phyloP scores from a whole-genome alignment of 1,284 basidiomycete species.

The Ustanciosporium gigantosporum region DNA sequence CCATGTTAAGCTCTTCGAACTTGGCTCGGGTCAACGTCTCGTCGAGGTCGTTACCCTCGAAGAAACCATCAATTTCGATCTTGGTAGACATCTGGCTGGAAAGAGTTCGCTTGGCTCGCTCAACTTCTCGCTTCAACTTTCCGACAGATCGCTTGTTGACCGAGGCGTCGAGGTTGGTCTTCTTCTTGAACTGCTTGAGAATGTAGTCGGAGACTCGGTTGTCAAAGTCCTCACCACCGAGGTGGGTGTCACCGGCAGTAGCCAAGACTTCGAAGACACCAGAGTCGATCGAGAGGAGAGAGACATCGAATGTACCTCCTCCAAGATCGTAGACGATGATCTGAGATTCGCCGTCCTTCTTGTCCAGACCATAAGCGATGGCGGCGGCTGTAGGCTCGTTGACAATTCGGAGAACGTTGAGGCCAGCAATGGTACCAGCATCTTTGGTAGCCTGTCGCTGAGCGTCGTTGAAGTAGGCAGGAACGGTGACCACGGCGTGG shows the following conservation, averaged over 20 bases:
- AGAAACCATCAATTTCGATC: conserved; percentile 82
- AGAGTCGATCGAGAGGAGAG: conserved; percentile 91
- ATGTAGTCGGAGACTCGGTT: conserved; percentile 68
- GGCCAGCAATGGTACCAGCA: conserved; percentile 93
- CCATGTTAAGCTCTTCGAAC: conserved; percentile 98
- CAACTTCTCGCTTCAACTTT: conserved; percentile 96
- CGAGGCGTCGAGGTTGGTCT: conserved; percentile 70
- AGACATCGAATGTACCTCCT: conserved; percentile 98
- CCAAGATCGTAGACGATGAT: conserved; percentile 98
- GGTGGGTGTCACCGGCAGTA: conserved; percentile 96
- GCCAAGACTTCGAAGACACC: conserved; percentile 97
- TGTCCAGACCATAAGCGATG: conserved; percentile 97
- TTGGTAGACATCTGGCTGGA: conserved; percentile 75
- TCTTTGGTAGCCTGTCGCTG: conserved; percentile 99
- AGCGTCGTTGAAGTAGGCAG: conserved; percentile 90
- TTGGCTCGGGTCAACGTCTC: conserved; percentile 94
- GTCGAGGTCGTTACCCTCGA: conserved; percentile 92
- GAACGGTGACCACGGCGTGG: conserved; percentile 94
- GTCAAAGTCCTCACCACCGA: conserved; percentile 99
- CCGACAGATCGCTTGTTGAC: conserved; percentile 87
- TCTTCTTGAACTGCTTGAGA: conserved; percentile 62
- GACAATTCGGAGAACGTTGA: conserved; percentile 94
- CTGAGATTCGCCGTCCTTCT: conserved; percentile 85
- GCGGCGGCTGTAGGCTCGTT: conserved; percentile 96
- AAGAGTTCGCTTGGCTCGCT: conserved; percentile 98